A percentile compares a stretch with the other conserved stretches of the same genome.
These are phyloP conservation scores for Fusarium cicatricum DNA, from an alignment of 2,329 filamentous ascomycete species.

Conservation along the genomic window DNA sequence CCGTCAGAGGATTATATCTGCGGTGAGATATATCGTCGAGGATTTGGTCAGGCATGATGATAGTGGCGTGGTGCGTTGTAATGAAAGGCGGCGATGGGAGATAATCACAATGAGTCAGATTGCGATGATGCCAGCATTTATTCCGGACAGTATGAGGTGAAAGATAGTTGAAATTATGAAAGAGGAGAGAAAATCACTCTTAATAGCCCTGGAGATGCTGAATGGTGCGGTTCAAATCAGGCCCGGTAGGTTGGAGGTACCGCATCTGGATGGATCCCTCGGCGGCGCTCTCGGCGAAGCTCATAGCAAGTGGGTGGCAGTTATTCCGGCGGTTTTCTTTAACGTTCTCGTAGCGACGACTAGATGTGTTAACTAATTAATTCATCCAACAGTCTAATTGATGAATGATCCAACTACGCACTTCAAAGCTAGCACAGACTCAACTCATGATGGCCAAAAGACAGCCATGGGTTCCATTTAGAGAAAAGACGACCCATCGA, in stretches of 20 bases:
- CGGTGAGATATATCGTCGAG: conserved; percentile 97
- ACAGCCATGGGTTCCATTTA: not conserved
- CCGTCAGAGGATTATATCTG: conserved; percentile 90
- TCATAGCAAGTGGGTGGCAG: conserved; percentile 21
- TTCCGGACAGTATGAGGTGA: not conserved
- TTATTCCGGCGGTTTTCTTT: not conserved
- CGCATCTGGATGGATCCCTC: conserved; percentile 28
- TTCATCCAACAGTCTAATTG: too few species aligned
- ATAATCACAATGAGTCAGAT: not conserved
- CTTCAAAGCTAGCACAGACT: not conserved
- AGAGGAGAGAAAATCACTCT: conserved; percentile 22
- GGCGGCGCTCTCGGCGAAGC: conserved; percentile 38
- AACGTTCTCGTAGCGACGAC: not conserved
- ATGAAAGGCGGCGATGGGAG: not conserved
- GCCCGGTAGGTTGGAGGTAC: conserved; percentile 14
- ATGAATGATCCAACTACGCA: too few species aligned
- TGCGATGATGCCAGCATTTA: not conserved
- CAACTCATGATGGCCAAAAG: too few species aligned
- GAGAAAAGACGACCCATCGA: not conserved
- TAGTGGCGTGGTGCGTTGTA: conserved; percentile 23
- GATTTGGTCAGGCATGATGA: conserved; percentile 74
- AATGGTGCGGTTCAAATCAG: conserved; percentile 36
- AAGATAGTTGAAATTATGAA: not conserved
- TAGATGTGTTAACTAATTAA: too few species aligned
- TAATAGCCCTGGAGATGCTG: conserved; percentile 6